phyloP scores from a whole-genome alignment of 345 rosid species.

The Hibiscus mutabilis region DNA sequence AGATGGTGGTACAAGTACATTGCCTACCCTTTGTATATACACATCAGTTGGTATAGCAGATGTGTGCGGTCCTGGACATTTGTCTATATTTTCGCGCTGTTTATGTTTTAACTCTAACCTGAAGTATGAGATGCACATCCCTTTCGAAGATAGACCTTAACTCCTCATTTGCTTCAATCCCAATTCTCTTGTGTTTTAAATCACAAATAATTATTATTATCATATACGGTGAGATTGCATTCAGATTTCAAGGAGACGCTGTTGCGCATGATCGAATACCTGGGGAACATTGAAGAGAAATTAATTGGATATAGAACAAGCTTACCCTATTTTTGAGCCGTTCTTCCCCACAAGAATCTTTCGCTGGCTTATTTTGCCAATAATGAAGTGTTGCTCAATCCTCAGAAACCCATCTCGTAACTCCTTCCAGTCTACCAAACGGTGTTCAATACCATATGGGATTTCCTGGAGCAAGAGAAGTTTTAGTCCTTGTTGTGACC shows the following conservation, averaged over 20 bases:
- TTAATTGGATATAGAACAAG: neutral
- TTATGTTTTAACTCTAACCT: conserved; percentile 59
- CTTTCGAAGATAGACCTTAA: conserved; percentile 70
- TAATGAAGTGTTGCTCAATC: conserved; percentile 81
- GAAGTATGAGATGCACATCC: conserved; percentile 83
- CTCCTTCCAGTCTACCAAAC: conserved; percentile 84
- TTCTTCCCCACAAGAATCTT: conserved; percentile 91
- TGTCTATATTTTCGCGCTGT: neutral
- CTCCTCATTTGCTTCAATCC: conserved; percentile 91
- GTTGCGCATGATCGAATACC: neutral
- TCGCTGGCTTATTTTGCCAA: conserved; percentile 71
- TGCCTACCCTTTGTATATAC: neutral
- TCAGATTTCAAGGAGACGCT: neutral
- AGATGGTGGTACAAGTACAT: neutral
- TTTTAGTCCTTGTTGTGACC: neutral
- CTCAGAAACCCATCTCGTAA: conserved; percentile 75
- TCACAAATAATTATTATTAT: neutral
- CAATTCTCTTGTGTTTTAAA: conserved; percentile 64
- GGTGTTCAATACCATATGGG: conserved; percentile 72
- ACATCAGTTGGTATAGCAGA: neutral
- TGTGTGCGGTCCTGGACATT: neutral
- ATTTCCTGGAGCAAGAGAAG: conserved; percentile 63
- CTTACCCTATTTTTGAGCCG: conserved; percentile 78
- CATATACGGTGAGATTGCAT: neutral
- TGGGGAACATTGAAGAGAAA: neutral